Base-by-base conservation (phyloP, 768 basidiomycete species). In the Leccinellum luteum region DNA sequence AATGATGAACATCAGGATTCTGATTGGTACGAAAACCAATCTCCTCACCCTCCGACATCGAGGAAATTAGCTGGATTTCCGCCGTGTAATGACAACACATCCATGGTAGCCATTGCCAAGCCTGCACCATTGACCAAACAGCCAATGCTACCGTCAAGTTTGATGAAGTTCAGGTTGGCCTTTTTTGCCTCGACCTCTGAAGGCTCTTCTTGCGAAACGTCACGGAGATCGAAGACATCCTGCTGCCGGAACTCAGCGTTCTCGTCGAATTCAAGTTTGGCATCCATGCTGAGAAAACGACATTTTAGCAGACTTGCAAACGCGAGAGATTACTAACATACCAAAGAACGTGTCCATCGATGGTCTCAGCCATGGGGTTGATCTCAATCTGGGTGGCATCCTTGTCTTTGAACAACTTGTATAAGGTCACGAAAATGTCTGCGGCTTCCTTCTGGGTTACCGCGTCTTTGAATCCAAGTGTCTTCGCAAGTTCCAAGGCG, bases 361-460 rank as follows among this genome's bases (percentile, higher is more conserved):
- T 81, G 28, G 95, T 89, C 75, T 98, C 87, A 2, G 94, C 92
- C 81, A 99, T 80, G 19, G 97, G 97, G 77, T 99, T 99, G 73
- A 99, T 99, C 78, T 99, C 97, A 66, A 99, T 97, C 75, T 98
- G 97, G 14, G 96, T 98, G 1, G 97, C 94, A 70, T 99, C 97
- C 79, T 95, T 98, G 57, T 98, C 95, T 76, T 94, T 97, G 84
- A 97, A 98, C 69, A 99, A 89, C 68, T 83, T 89, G 80, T 97
- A 98, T 56, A 99, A 82, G 67, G 95, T 90, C 67, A 90, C 83
- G 74, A 99, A 98, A 63, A 92, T 92, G 63, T 92, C 85, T 0
- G 95, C 96, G 12, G 97, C 97, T 70, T 97, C 86, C 53, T 83
- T 80, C 69, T 90, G 86, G 3, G 90, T 82, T 27, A 76, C 70